Base-by-base conservation (phyloP, 2,329 filamentous ascomycete genomes). In the Cytospora leucostoma region DNA sequence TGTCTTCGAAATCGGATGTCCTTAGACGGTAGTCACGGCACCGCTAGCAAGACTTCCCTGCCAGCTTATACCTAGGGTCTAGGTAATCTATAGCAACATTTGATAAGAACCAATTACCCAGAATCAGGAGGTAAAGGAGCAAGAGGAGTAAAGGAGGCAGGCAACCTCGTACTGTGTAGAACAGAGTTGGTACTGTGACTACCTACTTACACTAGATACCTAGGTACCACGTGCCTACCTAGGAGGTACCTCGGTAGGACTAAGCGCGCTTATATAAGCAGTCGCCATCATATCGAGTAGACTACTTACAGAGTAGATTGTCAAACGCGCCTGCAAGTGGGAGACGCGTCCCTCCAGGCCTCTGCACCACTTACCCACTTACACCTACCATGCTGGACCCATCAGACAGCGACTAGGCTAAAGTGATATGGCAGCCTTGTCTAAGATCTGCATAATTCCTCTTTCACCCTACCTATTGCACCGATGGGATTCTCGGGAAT, bases 211-310 rank as follows among this genome's bases (percentile, higher is more conserved):
- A 5, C 4, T 4, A 2, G 4, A 27, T 27, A 27, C 27, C 27
- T 33, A 32, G 27, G 50, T 52, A 53, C 51, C 51, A 34, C 11
- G 4, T 53, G n/a, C 51, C 13, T 54, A 54, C 27, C 27, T 27
- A 27, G 27, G 27, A 27, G 51, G 51, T 53, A 11, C 21, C 50
- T 17, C 17, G 15, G 17, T 44, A 40, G 27, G 34, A 17, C n/a
- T 8, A 44, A 10, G 56, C 17, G 33, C 33, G 50, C 44, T 60
- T 53, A 60, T 50, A 51, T 60, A 53, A 60, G 58, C 50, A 53
- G 17, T 17, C 21, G n/a, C 17, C 27, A 44, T 53, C 35, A 33
- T 19, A 51, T 34, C 27, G 38, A 58, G 35, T 37, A 37, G 27
- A 27, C 27, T 27, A 50, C 33, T 32, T 44, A n/a, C n/a, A n/a